A percentile compares a stretch with the other conserved stretches of the same genome.
Conservation (phyloP, 164 flowering plant genomes). For the Nymphaea colorata region DNA sequence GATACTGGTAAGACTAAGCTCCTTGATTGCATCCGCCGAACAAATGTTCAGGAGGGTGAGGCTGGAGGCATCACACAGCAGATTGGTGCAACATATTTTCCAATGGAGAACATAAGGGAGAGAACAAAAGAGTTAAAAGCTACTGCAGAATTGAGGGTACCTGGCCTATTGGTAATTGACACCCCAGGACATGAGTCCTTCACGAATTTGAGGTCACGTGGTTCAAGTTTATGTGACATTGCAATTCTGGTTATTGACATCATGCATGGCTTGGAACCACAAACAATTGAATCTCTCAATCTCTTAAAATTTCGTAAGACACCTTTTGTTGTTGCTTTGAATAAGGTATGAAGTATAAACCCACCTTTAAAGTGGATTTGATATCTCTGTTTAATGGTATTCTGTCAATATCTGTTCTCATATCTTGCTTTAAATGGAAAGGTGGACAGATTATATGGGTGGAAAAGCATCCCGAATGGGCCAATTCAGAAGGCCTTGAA, state of each 20-base stretch:
- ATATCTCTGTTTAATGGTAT: neutral
- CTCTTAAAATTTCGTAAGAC: constrained; percentile 92
- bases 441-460: constrained; percentile 95
- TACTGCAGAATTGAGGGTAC: constrained; percentile 83
- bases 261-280: constrained; percentile 98
- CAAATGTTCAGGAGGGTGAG: constrained; percentile 99
- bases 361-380: neutral
- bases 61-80: constrained; percentile 99
- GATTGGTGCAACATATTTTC: constrained; percentile 97
- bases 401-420: neutral
- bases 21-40: constrained; percentile 91
- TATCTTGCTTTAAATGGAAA: constrained; percentile 12
- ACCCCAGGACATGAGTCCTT: constrained; percentile 99
- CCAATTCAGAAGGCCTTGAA: constrained; percentile 75
- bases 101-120: constrained; percentile 83
- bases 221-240: constrained; percentile 95
- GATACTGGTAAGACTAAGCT: constrained; percentile 99
- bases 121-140: constrained; percentile 93
- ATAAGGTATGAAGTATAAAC: constrained; percentile 44
- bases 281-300: constrained; percentile 92
- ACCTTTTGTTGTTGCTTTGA: constrained; percentile 88
- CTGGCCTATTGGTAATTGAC: constrained; percentile 91
- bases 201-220: constrained; percentile 86
- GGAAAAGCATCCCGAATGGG: constrained; percentile 75
- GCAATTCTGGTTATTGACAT: constrained; percentile 97